These are phyloP conservation scores for Sporothrix curviconia DNA, from an alignment of 2,329 filamentous ascomycete genomes.

Conservation along the genomic window DNA sequence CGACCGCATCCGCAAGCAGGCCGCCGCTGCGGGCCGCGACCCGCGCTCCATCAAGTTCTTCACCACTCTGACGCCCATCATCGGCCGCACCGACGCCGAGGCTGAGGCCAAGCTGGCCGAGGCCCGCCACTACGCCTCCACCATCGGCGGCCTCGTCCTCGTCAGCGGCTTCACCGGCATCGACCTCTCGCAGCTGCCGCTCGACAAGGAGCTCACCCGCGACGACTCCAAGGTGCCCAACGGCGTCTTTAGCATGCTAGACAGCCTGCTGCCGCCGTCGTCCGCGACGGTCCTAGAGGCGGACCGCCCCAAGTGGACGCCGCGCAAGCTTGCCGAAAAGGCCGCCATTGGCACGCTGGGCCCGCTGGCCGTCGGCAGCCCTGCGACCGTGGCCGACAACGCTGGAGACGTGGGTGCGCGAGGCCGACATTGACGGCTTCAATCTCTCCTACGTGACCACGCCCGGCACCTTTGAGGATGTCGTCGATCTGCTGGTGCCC, in stretches of 20 bases:
- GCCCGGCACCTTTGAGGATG: slow-evolving; percentile 57
- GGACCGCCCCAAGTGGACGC: slow-evolving; percentile 13
- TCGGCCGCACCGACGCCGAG: slow-evolving; percentile 20
- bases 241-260: slow-evolving; percentile 2
- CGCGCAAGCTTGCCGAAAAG: slow-evolving; percentile 14
- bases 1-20: slow-evolving; percentile 13
- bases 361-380: slow-evolving; percentile 50
- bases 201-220: slow-evolving; percentile 19
- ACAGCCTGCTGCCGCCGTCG: neutral
- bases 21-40: slow-evolving; percentile 16
- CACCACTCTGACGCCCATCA: slow-evolving; percentile 16
- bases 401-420: slow-evolving; percentile 59
- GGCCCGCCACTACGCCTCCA: slow-evolving; percentile 16
- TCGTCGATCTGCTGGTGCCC: slow-evolving; percentile 57
- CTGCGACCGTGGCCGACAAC: slow-evolving; percentile 60
- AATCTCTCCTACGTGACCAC: slow-evolving; percentile 49
- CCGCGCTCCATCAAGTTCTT: slow-evolving; percentile 20
- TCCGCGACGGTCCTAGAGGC: no score
- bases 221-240: slow-evolving; percentile 4
- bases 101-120: slow-evolving; percentile 20
- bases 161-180: slow-evolving; percentile 21
- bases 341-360: slow-evolving; percentile 21
- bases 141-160: slow-evolving; percentile 18
- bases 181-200: slow-evolving; percentile 21
- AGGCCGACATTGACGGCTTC: slow-evolving; percentile 68